A percentile compares a stretch with the other conserved stretches of the same genome.
These are phyloP conservation scores for Colletotrichum limetticola DNA, from an alignment of 2,329 filamentous ascomycete genomes.

Conservation along the genomic window DNA sequence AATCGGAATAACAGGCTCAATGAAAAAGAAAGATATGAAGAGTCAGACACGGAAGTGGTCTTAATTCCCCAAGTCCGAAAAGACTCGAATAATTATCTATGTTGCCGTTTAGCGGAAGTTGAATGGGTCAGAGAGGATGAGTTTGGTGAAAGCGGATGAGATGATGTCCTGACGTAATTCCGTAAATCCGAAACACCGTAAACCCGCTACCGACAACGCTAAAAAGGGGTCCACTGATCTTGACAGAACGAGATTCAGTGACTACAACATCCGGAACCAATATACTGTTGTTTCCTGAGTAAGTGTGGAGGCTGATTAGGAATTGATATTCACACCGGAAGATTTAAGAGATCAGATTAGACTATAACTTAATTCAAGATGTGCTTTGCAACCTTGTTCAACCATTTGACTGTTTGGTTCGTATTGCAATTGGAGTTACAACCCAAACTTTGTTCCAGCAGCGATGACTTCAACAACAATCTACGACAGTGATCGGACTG, in stretches of 20 bases:
- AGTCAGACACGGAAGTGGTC: neutral
- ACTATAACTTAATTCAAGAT: neutral
- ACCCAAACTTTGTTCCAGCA: too few relatives aligned
- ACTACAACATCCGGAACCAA: neutral
- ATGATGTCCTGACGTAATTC: neutral
- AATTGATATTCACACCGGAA: neutral
- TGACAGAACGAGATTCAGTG: neutral
- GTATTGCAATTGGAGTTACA: too few relatives aligned
- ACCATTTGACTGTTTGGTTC: too few relatives aligned
- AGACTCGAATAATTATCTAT: neutral
- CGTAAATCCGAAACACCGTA: constrained; percentile 24
- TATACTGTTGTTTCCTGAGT: neutral
- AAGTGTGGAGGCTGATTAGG: neutral
- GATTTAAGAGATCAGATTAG: neutral
- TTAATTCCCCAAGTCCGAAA: constrained; percentile 27
- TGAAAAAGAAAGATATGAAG: neutral
- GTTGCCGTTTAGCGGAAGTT: neutral
- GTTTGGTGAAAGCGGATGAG: neutral
- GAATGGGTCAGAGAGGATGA: neutral
- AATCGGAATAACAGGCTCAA: neutral
- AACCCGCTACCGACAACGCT: neutral
- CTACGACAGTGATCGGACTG: neutral
- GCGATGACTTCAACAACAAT: neutral
- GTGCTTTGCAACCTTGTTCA: neutral
- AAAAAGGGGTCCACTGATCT: neutral